Conservation (phyloP, 73 alveolate genomes). For the Tetrahymena malaccensis region DNA sequence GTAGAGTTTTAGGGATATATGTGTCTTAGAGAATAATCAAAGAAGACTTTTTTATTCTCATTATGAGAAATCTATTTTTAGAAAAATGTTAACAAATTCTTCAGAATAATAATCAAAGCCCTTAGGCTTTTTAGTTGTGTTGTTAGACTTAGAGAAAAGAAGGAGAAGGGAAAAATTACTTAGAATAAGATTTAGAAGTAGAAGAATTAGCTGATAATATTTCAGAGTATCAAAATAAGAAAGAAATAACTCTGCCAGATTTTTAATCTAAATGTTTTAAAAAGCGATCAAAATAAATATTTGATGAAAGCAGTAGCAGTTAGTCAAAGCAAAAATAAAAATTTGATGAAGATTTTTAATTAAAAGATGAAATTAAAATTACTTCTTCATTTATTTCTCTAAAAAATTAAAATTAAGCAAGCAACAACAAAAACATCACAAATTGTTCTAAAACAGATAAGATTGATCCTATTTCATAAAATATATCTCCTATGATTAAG, state of each 20-base stretch:
- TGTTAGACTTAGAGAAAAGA: no score
- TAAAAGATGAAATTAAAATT: background rate
- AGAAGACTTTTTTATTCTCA: background rate
- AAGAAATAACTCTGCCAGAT: background rate
- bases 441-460: no score
- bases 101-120: no score
- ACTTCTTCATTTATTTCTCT: no score
- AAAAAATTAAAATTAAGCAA: no score
- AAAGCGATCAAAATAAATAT: background rate
- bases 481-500: no score
- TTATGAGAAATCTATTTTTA: background rate
- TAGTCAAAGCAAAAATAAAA: no score
- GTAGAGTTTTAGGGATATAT: background rate
- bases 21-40: background rate
- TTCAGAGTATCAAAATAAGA: background rate
- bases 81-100: background rate
- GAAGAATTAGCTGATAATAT: background rate
- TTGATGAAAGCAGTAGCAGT: background rate
- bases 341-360: background rate
- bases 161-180: background rate
- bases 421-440: no score
- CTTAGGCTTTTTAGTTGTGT: no score
- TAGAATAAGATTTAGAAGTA: background rate
- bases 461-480: no score
- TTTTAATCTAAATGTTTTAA: no score